Base-by-base conservation (phyloP, 1,284 basidiomycete genomes). In the Mycosarcoma maydis region DNA sequence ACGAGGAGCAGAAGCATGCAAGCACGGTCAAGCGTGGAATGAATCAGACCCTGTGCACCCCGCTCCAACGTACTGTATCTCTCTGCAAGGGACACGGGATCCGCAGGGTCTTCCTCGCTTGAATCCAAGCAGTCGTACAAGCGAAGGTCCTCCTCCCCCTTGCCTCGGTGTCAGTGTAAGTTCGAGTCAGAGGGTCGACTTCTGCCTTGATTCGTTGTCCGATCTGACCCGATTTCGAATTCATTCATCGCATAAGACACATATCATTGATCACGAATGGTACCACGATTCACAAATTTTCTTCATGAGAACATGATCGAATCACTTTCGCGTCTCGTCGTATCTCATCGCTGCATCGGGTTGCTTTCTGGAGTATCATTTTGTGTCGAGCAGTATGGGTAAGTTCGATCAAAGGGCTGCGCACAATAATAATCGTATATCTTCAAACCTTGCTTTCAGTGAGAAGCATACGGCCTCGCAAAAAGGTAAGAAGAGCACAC, bases 131-230 rank as follows among this genome's bases (percentile, higher is more conserved):
- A 22, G 20, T 37, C 36, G 9, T 20, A 48, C 42, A 37, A 33
- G 47, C 44, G 47, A 13, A 22, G 23, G 41, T 32, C 37, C 29
- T 27, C 2, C 14, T 24, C 22, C 46, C 41, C 56, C 56, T 59
- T 59, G 44, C 56, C 56, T 52, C 56, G 56, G 49, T 26, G 37
- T 32, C 26, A 37, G 49, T 59, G 55, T 50, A 48, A 58, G 55
- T 38, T 49, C 56, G 56, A 59, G 32, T 48, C 40, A 52, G 40
- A 59, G 56, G 49, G 56, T 43, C 14, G 20, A 20, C 56, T 52
- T 49, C 47, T 50, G 44, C 37, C 56, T 41, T 22, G n/a, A n/a
- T n/a, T n/a, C n/a, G n/a, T 36, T 16, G n/a, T 34, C 7, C 16
- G 2, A n/a, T n/a, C 33, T 16, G 33, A 1, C 33, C 20, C 36